Base-by-base conservation (phyloP, 257 asterid genomes). In the Capsicum baccatum region DNA sequence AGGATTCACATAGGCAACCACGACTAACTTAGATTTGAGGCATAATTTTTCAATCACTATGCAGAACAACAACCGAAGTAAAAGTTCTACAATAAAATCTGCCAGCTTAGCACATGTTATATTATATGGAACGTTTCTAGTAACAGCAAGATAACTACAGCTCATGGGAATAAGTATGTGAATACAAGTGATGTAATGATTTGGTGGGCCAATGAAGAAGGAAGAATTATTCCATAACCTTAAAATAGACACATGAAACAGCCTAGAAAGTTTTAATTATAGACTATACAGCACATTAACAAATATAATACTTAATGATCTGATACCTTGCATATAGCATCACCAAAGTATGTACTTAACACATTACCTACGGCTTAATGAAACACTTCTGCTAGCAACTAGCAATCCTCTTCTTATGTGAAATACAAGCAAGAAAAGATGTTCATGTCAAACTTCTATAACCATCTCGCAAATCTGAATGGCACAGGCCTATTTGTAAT, bases 111-210 rank as follows among this genome's bases (percentile, higher is more conserved):
- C 81, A 12, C 15, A 52, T 21, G 48, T 52, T 76, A 26, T 74
- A 74, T 74, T 52, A 52, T 26, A 76, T 47, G 81, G 26, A 52
- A 47, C 57, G 47, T 71, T 71, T 44, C 17, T 71, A 17, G 19
- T 71, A 71, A 71, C 37, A 71, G 79, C 79, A 71, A 44, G 79
- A 71, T n/a, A 71, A 17, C 79, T 71, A 17, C 79, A 71, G 39
- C 79, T 71, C 79, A 71, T n/a, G 37, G 79, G 79, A 47, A 71
- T 47, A 47, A 71, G 17, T 2, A 71, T 44, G 79, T 5, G 79
- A 71, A 52, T n/a, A 33, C 55, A 69, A 42, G 0, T 69, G 79
- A 16, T 69, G 37, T 3, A 71, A 71, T 71, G 57, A 71, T 47
- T 47, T 71, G 0, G 57, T 69, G 79, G 55, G 15, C 79, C 79